Percentiles rank a stretch among this genome's conserved stretches.
Evolutionary conservation across 1,139 yeast genomes (phyloP).

Genomic region (Yamadazyma buinensis): DNA sequence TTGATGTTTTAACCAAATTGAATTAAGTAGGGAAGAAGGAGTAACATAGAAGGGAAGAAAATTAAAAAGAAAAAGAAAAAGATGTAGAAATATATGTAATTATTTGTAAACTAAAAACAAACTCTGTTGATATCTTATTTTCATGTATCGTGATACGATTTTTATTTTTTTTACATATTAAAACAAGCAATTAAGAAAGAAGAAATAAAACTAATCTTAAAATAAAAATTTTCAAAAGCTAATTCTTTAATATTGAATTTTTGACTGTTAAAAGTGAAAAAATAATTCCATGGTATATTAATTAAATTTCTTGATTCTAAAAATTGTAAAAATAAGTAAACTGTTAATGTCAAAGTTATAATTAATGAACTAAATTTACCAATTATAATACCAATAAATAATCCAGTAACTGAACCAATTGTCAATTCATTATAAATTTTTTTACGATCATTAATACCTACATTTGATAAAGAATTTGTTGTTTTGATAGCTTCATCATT

Average conservation of each 20-base stretch:
- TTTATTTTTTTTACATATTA: conserved; percentile 27
- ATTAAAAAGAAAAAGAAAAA: neutral
- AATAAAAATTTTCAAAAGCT: conserved; percentile 60
- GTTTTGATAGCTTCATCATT: too few relatives aligned
- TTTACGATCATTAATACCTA: conserved; percentile 1
- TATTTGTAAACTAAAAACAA: too few relatives aligned
- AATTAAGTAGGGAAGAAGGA: conserved; percentile 3
- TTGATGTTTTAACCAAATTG: conserved; percentile 77
- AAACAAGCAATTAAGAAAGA: conserved; percentile 65
- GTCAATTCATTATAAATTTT: conserved; percentile 59
- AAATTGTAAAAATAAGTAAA: conserved; percentile 54
- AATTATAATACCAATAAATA: conserved; percentile 56
- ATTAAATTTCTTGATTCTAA: conserved; percentile 58
- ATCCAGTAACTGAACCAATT: conserved; percentile 64
- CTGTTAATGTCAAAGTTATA: conserved; percentile 48
- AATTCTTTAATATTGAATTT: conserved; percentile 48
- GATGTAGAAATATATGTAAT: neutral
- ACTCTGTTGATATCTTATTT: too few relatives aligned
- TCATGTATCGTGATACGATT: too few relatives aligned
- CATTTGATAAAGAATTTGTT: too few relatives aligned
- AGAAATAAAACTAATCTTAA: conserved; percentile 56
- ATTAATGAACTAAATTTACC: conserved; percentile 65
- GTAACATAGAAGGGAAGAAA: neutral
- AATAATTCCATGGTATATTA: conserved; percentile 44
- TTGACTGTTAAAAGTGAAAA: conserved; percentile 43